Percentiles rank a stretch among this genome's conserved stretches.
Evolutionary conservation across 805 yeast species (phyloP).

Genomic region (Metschnikowia hibisci): DNA sequence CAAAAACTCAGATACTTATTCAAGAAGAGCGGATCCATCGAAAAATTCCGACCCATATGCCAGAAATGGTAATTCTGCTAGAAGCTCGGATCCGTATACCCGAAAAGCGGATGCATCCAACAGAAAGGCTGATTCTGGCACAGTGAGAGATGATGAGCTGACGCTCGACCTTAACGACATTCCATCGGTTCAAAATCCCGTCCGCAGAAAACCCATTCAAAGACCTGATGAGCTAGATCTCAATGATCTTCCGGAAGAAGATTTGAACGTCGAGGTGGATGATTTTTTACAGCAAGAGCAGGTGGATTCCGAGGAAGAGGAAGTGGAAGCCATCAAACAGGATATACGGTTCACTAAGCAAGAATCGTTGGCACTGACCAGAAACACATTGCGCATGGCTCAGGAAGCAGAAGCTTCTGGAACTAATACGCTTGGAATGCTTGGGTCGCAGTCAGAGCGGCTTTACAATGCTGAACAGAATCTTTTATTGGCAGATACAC

Average conservation of each 20-base stretch:
- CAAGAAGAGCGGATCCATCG: not conserved
- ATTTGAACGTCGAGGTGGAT: constrained; percentile 37
- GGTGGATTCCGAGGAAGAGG: constrained; percentile 71
- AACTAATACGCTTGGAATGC: constrained; percentile 77
- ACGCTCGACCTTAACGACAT: constrained; percentile 37
- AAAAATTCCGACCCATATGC: not conserved
- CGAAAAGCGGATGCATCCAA: not conserved
- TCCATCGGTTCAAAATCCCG: constrained; percentile 29
- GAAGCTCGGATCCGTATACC: not conserved
- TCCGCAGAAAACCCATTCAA: constrained; percentile 22
- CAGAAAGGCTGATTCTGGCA: not conserved
- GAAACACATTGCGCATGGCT: constrained; percentile 66
- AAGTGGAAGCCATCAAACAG: constrained; percentile 79
- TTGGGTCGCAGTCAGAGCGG: constrained; percentile 91
- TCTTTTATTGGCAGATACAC: constrained; percentile 73
- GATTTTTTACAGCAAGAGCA: constrained; percentile 35
- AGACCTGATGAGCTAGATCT: constrained; percentile 29
- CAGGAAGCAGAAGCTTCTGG: constrained; percentile 46
- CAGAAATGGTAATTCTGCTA: not conserved
- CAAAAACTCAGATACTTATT: not conserved
- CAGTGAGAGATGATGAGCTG: constrained; percentile 25
- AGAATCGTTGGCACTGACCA: constrained; percentile 79
- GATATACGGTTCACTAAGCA: constrained; percentile 81
- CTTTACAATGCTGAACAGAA: constrained; percentile 76
- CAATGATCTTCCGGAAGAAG: constrained; percentile 28